A percentile compares a stretch with the other conserved stretches of the same genome.
phyloP scores from a whole-genome alignment of 306 rosid genomes.

The Malus sieversii region DNA sequence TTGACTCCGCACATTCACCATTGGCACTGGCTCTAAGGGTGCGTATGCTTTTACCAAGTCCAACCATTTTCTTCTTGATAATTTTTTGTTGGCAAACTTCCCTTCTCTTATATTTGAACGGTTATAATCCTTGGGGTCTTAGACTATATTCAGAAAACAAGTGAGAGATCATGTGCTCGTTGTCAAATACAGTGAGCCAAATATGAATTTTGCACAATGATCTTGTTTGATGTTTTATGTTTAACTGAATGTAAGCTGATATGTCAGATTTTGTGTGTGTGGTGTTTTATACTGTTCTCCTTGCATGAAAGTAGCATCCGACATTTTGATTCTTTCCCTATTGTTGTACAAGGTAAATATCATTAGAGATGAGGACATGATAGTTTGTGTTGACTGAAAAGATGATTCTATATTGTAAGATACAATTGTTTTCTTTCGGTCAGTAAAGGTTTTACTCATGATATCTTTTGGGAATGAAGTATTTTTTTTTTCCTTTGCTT shows the following conservation, averaged over 20 bases:
- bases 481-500: neutral
- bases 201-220: neutral
- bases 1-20: constrained; percentile 70
- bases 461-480: neutral
- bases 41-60: constrained; percentile 9
- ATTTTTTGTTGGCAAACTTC: neutral
- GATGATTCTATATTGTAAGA: neutral
- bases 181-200: neutral
- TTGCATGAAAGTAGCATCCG: neutral
- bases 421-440: neutral
- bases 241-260: neutral
- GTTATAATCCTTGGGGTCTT: neutral
- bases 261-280: neutral
- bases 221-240: neutral
- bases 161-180: neutral
- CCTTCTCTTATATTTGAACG: neutral
- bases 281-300: neutral
- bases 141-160: neutral
- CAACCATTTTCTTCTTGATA: neutral
- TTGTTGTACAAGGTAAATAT: neutral
- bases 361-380: neutral
- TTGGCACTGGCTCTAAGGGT: constrained; percentile 85
- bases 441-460: neutral
- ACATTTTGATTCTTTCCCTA: neutral
- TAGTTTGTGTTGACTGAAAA: neutral